Conservation (phyloP, 805 yeast species). For the Suhomyces pyralidae region DNA sequence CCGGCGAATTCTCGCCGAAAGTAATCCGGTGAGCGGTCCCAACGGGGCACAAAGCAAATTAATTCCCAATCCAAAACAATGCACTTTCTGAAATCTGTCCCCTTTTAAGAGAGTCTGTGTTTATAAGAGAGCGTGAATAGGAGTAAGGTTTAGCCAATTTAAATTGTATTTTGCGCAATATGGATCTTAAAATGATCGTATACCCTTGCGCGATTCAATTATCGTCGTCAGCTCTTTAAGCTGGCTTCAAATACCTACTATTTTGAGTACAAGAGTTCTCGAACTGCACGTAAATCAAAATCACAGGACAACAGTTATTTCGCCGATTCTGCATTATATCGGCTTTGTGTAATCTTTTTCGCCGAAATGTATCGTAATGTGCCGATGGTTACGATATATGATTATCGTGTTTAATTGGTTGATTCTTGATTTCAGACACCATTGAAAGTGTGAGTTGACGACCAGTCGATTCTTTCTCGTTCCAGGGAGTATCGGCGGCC, state of each 20-base stretch:
- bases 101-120: not conserved
- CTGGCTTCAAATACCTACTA: not conserved
- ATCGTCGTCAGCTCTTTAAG: not conserved
- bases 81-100: not conserved
- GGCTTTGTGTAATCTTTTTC: conserved; percentile 5
- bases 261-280: not conserved
- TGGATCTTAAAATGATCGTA: not conserved
- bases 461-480: not conserved
- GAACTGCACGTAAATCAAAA: not conserved
- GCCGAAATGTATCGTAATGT: conserved; percentile 6
- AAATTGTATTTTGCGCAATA: not conserved
- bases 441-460: not conserved
- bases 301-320: not conserved
- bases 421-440: not conserved
- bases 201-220: not conserved
- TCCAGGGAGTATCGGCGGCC: not conserved
- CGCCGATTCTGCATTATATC: not conserved
- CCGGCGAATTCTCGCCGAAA: conserved; percentile 30
- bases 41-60: not conserved
- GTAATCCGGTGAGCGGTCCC: not conserved
- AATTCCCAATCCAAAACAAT: not conserved
- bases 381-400: not conserved
- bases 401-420: not conserved
- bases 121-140: not conserved
- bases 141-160: not conserved